Percentiles rank a stretch among this genome's conserved stretches.
Conservation (phyloP, 306 rosid species). For the Clitoria ternatea region DNA sequence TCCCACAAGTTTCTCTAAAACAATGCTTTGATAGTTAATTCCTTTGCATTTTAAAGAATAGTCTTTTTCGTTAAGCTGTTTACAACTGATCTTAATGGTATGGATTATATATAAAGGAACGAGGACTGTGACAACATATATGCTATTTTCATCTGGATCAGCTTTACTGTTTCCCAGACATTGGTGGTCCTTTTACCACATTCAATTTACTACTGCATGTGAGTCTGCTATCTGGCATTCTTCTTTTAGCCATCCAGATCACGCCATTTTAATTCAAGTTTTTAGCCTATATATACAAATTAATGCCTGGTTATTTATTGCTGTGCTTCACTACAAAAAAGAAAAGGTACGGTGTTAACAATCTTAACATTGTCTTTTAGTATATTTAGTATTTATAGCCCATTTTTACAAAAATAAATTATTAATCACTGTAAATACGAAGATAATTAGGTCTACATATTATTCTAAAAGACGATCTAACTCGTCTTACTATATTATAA, state of each 20-base stretch:
- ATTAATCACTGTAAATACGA: too few species aligned
- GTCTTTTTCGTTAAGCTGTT: neutral
- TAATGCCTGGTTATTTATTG: too few species aligned
- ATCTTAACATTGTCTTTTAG: too few species aligned
- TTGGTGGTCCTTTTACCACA: neutral
- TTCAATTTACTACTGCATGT: slow-evolving; percentile 5
- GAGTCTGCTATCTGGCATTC: neutral
- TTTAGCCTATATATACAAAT: neutral
- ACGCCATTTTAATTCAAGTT: neutral
- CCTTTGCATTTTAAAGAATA: neutral
- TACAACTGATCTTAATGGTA: neutral
- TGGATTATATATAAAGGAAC: neutral
- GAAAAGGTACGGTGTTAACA: too few species aligned
- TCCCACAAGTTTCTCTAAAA: neutral
- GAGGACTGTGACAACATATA: neutral
- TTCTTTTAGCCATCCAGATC: neutral
- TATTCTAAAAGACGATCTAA: too few species aligned
- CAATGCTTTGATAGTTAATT: neutral
- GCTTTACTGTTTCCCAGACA: neutral
- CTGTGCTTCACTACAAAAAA: too few species aligned
- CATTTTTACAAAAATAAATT: too few species aligned
- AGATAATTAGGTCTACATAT: too few species aligned
- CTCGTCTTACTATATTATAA: too few species aligned
- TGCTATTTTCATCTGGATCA: neutral
- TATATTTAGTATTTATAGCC: too few species aligned